Base-by-base conservation (phyloP, 345 rosid species). In the Eutrema yunnanense region DNA sequence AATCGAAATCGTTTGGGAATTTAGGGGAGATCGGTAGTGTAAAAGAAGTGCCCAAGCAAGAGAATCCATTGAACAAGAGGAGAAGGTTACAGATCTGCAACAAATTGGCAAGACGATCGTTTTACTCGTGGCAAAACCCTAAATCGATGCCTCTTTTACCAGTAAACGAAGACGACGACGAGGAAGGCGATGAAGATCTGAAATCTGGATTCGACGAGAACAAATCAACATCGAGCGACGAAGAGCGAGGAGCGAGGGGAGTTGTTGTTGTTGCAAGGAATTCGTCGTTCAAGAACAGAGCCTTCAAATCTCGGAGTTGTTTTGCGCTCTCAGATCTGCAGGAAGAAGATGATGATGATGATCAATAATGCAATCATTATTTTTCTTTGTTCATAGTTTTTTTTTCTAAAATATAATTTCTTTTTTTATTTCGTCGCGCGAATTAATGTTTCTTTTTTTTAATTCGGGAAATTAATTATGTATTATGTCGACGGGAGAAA, bases 141-240 rank as follows among this genome's bases (percentile, higher is more conserved):
- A 86, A 81, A 67, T 92, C 98, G 33, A 88, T 92, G 98, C 98
- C 98, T 60, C 83, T 88, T 27, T 86, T 92, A 19, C 76, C 88
- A 10, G 54, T 86, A 6, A 60, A 71, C 16, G 85, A 85, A 62
- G 90, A 85, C 4, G 81, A 83, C 0, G 80, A 67, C 0, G 73
- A 59, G 0, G 78, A 75, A 29, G 63, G 60, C 1, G 79, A 62
- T 6, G 75, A 70, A 56, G 66, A 56, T 63, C 66, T 70, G 54
- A 63, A 70, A 71, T 54, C 75, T 63, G 73, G 61, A 7, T 62
- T 72, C 6, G 57, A 64, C 29, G 77, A 73, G 63, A 47, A 81
- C 2, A 74, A 79, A 36, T 69, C 80, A 14, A 29, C 68, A 4
- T 40, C 78, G 10, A 62, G 71, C 37, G 73, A 69, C 43, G 64